phyloP scores from a whole-genome alignment of 306 rosid species.

The Cajanus cajan region DNA sequence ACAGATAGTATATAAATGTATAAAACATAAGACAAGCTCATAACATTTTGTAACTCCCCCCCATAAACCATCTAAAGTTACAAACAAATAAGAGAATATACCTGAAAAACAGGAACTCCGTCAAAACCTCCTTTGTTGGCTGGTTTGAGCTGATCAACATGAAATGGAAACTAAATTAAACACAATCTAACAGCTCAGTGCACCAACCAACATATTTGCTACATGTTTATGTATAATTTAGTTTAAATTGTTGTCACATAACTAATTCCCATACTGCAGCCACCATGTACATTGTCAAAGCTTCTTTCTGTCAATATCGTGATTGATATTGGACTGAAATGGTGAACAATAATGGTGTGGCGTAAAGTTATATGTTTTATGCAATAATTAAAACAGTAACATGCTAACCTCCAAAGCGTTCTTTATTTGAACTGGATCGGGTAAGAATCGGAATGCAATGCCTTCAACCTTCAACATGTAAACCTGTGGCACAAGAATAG shows the following conservation, averaged over 20 bases:
- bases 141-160: conserved; percentile 60
- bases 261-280: background rate
- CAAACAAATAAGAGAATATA: conserved; percentile 37
- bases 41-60: background rate
- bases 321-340: background rate
- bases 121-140: conserved; percentile 67
- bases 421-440: conserved; percentile 89
- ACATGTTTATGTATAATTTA: background rate
- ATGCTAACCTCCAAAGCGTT: conserved; percentile 86
- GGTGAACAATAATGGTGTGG: background rate
- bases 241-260: background rate
- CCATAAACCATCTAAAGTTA: background rate
- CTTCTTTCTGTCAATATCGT: background rate
- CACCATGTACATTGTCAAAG: background rate
- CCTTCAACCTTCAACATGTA: conserved; percentile 99
- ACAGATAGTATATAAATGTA: conserved; percentile 5
- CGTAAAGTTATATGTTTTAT: too few relatives aligned
- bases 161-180: conserved; percentile 23
- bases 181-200: conserved; percentile 18
- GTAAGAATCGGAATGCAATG: conserved; percentile 91
- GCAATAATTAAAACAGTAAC: background rate
- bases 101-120: conserved; percentile 98
- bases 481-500: conserved; percentile 47
- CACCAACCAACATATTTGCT: background rate
- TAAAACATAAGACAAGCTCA: background rate